phyloP scores from a whole-genome alignment of 2,329 filamentous ascomycete genomes.

The Pseudogymnoascus sp. region DNA sequence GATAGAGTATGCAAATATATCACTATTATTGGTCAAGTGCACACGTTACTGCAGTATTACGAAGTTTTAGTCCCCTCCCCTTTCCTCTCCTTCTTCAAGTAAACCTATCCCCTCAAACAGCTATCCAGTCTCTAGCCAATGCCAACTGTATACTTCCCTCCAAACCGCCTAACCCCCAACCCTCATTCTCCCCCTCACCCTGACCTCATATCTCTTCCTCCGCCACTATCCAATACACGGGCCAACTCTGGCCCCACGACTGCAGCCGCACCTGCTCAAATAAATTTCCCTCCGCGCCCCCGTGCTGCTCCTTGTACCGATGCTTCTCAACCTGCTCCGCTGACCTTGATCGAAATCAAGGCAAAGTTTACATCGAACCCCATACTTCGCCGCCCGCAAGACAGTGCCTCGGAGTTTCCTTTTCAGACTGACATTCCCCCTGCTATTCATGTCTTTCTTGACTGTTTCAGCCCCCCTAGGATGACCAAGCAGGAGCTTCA shows the following conservation, averaged over 20 bases:
- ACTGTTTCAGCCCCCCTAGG: no score
- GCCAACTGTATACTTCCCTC: background rate
- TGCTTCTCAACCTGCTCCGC: background rate
- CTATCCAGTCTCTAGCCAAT: background rate
- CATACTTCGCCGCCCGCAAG: no score
- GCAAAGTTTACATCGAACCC: background rate
- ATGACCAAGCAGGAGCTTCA: no score
- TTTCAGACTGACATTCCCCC: conserved; percentile 67
- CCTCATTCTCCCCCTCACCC: background rate
- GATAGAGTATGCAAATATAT: no score
- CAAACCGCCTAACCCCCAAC: background rate
- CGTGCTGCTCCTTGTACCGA: background rate
- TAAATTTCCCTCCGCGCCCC: background rate
- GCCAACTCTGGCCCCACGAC: background rate
- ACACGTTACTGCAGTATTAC: no score
- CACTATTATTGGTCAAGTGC: no score
- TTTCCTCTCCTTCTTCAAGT: background rate
- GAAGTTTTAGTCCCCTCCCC: background rate
- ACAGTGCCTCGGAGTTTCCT: no score
- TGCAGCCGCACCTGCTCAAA: background rate
- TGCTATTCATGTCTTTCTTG: conserved; percentile 73
- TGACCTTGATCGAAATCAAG: background rate
- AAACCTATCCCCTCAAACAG: background rate
- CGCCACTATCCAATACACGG: background rate
- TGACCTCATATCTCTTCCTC: background rate